Base-by-base conservation (phyloP, 2,329 filamentous ascomycete species). In the Neophaeococcomyces aloes region DNA sequence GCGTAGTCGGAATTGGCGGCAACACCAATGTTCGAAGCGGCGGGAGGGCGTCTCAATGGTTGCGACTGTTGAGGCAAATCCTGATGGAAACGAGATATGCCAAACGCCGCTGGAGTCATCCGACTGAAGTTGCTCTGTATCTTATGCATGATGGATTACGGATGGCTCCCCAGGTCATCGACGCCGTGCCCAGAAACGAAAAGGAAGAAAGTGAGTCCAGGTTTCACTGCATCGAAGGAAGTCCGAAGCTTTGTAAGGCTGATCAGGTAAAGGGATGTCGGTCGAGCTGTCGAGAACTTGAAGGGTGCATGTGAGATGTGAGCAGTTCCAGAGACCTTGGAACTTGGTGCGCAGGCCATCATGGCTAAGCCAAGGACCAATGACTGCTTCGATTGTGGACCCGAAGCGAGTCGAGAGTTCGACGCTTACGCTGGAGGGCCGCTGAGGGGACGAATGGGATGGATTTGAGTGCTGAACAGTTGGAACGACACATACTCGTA, bases 1-100 rank as follows among this genome's bases (percentile, higher is more conserved):
- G 81, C 73, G 61, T 89, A 83, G 59, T 81, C 75, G 50, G 81
- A 72, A 52, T 82, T 79, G 46, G 82, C 78, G 53, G 83, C 79
- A 56, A 79, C 72, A 60, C 78, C 69, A 51, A 77, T 70, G 46
- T 75, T 61, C 17, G 59, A 52, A 29, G 59, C 55, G 41, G 59
- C 68, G 57, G 72, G 58, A 60, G 72, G 61, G 52, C 76, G 75
- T 64, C 78, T 78, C 58, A 74, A 64, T 47, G 71, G 65, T 52
- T 71, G 66, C 54, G 64, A 64, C 52, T 61, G 57, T 54, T 67
- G 64, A 51, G 66, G 56, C 62, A 75, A 66, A 47, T 77, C 74
- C 60, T 72, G 68, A 59, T 74, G 73, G 55, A 73, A 72, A 58
- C 74, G 66, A 47, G 73, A 75, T 68, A 76, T 77, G 59, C 74